Percentiles rank a stretch among this genome's conserved stretches.
These are phyloP conservation scores for Thielaviopsis punctulata DNA, from an alignment of 2,329 filamentous ascomycete genomes.

Conservation along the genomic window DNA sequence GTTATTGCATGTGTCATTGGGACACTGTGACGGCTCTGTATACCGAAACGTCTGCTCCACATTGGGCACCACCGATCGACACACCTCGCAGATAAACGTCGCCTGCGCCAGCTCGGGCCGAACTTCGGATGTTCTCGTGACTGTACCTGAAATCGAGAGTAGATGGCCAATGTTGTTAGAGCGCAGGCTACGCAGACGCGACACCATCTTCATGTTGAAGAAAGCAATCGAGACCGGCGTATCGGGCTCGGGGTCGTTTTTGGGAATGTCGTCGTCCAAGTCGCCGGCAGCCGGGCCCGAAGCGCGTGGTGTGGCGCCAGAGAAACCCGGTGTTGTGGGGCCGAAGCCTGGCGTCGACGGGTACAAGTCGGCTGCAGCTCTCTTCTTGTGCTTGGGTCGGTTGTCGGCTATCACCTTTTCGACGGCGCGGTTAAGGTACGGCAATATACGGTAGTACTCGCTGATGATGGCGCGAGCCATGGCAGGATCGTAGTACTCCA, in stretches of 20 bases:
- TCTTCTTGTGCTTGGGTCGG: conserved; percentile 6
- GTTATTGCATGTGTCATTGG: conserved; percentile 75
- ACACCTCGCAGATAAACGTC: conserved; percentile 82
- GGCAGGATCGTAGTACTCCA: conserved; percentile 59
- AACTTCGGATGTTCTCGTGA: conserved; percentile 92
- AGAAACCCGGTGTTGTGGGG: conserved; percentile 8
- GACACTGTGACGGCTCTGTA: conserved; percentile 90
- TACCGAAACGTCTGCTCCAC: conserved; percentile 97
- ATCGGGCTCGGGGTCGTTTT: conserved; percentile 64
- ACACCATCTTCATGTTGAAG: conserved; percentile 80
- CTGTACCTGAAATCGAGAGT: conserved; percentile 89
- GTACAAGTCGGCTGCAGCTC: conserved; percentile 2
- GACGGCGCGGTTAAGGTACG: conserved; percentile 64
- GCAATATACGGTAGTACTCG: conserved; percentile 89
- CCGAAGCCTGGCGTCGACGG: conserved; percentile 9
- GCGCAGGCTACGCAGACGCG: conserved; percentile 67
- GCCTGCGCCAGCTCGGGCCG: conserved; percentile 81
- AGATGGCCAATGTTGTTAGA: conserved; percentile 84
- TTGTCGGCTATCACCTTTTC: conserved; percentile 9
- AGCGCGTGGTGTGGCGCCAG: conserved; percentile 9
- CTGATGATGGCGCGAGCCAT: conserved; percentile 73
- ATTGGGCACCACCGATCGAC: conserved; percentile 69
- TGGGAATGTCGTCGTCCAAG: conserved; percentile 1
- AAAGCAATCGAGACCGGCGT: conserved; percentile 88
- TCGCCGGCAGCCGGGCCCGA: conserved; percentile 4